Conservation (phyloP, 2,329 filamentous ascomycete genomes). For the Calonectria pauciramosa region DNA sequence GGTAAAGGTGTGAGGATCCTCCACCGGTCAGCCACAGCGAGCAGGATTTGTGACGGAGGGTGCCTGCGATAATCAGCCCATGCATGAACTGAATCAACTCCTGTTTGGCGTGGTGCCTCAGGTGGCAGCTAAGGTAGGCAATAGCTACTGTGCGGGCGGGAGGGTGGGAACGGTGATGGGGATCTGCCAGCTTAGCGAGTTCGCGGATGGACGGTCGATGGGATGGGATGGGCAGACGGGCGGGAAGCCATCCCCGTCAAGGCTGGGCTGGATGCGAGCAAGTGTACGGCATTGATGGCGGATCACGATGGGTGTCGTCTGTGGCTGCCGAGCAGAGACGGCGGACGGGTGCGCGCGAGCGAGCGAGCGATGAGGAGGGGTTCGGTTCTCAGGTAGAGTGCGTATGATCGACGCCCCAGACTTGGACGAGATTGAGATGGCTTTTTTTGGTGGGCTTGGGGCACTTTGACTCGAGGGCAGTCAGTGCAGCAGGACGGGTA, state of each 20-base stretch:
- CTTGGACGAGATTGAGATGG: slow-evolving; percentile 38
- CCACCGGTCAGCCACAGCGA: slow-evolving; percentile 39
- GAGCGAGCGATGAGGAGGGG: not conserved
- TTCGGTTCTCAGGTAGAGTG: slow-evolving; percentile 42
- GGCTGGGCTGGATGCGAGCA: slow-evolving; percentile 2
- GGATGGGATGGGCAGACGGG: not conserved
- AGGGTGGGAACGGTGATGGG: slow-evolving; percentile 17
- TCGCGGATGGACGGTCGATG: slow-evolving; percentile 16
- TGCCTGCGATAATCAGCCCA: slow-evolving; percentile 41
- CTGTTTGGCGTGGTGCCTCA: slow-evolving; percentile 32
- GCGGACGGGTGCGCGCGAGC: not conserved
- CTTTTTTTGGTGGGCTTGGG: slow-evolving; percentile 26
- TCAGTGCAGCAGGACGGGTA: slow-evolving; percentile 39
- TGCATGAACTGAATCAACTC: slow-evolving; percentile 44
- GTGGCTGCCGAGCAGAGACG: not conserved
- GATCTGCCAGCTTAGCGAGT: slow-evolving; percentile 25
- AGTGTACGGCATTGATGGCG: slow-evolving; percentile 19
- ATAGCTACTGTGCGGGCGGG: not conserved
- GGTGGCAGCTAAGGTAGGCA: slow-evolving; percentile 16
- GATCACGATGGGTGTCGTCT: not conserved
- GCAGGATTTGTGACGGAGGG: slow-evolving; percentile 40
- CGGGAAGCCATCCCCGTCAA: not conserved
- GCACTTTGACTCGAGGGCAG: slow-evolving; percentile 41
- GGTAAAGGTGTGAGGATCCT: slow-evolving; percentile 34
- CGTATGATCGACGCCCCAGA: slow-evolving; percentile 47